Percentiles rank a stretch among this genome's conserved stretches.
Conservation (phyloP, 768 basidiomycete species). For the Hygrophorus russula region DNA sequence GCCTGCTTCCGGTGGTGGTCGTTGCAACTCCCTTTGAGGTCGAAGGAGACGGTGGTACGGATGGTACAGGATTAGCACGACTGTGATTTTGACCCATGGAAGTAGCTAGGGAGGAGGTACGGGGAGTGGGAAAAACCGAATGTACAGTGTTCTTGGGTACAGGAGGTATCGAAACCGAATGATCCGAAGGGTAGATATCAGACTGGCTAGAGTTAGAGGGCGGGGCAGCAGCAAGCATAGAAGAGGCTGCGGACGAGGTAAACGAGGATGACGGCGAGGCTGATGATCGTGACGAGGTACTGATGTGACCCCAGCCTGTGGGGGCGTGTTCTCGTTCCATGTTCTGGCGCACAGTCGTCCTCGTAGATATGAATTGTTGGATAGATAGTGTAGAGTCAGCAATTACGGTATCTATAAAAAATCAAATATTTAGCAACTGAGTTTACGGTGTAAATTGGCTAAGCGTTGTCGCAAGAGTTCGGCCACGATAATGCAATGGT, state of each 20-base stretch:
- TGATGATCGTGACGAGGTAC: neutral
- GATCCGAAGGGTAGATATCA: constrained; percentile 33
- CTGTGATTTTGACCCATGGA: constrained; percentile 8
- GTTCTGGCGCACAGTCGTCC: constrained; percentile 13
- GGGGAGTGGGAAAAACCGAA: constrained; percentile 8
- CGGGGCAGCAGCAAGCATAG: constrained; percentile 19
- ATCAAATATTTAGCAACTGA: constrained; percentile 4
- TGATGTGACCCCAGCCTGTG: neutral
- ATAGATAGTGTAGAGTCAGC: neutral
- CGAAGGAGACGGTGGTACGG: neutral
- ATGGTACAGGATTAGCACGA: neutral
- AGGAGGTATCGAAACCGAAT: constrained; percentile 19
- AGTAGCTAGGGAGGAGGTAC: constrained; percentile 9
- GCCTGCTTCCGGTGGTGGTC: constrained; percentile 32
- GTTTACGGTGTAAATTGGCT: too few relatives aligned
- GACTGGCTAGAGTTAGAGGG: constrained; percentile 25
- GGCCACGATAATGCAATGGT: too few relatives aligned
- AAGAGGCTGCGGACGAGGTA: constrained; percentile 28
- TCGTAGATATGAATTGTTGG: constrained; percentile 9
- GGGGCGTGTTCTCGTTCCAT: constrained; percentile 2
- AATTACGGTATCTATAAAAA: constrained; percentile 17
- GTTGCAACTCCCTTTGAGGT: constrained; percentile 13
- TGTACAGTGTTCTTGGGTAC: constrained; percentile 8
- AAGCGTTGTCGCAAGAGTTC: too few relatives aligned
- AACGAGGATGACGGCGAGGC: constrained; percentile 21